Evolutionary conservation across 331 rosid species (phyloP).

Genomic region (Rosa hybrid): DNA sequence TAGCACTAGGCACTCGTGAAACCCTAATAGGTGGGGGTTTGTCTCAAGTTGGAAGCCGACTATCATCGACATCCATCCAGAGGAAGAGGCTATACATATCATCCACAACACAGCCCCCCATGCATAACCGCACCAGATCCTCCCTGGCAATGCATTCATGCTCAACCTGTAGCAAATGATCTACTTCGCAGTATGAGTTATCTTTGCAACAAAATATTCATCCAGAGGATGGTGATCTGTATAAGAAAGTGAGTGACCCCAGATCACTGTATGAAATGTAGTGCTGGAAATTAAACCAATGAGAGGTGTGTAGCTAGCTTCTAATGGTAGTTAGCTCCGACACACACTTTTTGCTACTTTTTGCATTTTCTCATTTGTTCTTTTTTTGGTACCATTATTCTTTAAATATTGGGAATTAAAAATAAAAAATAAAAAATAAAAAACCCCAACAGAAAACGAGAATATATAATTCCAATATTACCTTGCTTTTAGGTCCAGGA

Average conservation of each 20-base stretch:
- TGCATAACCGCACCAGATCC: too few relatives aligned
- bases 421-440: not conserved
- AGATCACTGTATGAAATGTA: not conserved
- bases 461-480: not conserved
- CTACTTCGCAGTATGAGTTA: not conserved
- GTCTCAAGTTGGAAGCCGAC: not conserved
- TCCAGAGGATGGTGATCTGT: not conserved
- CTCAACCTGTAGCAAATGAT: not conserved
- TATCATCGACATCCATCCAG: not conserved
- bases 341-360: constrained; percentile 4
- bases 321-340: constrained; percentile 38
- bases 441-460: not conserved
- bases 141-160: not conserved
- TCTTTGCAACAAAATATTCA: not conserved
- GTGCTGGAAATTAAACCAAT: not conserved
- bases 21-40: not conserved
- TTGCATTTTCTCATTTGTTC: not conserved
- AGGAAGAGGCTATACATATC: too few relatives aligned
- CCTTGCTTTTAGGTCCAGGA: constrained; percentile 10
- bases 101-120: too few relatives aligned
- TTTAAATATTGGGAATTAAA: not conserved
- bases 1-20: too few relatives aligned
- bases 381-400: constrained; percentile 17
- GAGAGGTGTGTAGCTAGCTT: not conserved
- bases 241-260: not conserved